A percentile compares a stretch with the other conserved stretches of the same genome.
Conservation (phyloP, 169 alveolate species). For the Hepatocystis sp. region DNA sequence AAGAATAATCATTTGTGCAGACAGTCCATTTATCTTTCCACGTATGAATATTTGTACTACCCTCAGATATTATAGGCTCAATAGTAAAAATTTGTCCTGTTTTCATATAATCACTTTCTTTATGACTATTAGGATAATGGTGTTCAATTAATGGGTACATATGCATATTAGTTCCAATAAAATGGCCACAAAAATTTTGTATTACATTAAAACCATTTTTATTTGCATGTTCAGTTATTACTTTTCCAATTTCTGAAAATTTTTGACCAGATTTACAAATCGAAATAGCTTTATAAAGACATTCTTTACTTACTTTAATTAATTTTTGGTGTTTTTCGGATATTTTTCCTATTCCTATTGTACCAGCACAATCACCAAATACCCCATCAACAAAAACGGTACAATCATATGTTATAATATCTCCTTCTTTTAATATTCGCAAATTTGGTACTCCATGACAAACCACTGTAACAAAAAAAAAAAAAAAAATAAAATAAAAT, state of each 20-base stretch:
- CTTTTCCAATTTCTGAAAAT: slow-evolving; percentile 90
- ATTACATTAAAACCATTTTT: slow-evolving; percentile 89
- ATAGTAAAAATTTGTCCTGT: slow-evolving; percentile 90
- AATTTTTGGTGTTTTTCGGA: slow-evolving; percentile 75
- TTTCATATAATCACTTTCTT: slow-evolving; percentile 80
- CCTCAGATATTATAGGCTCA: slow-evolving; percentile 94
- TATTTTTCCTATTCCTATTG: slow-evolving; percentile 79
- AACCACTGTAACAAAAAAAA: slow-evolving; percentile 77
- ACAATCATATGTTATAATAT: slow-evolving; percentile 92
- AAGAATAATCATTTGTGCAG: slow-evolving; percentile 89
- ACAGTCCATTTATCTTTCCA: slow-evolving; percentile 96
- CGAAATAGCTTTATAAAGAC: slow-evolving; percentile 89
- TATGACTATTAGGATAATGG: slow-evolving; percentile 82
- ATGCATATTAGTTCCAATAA: slow-evolving; percentile 93
- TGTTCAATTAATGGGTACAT: slow-evolving; percentile 93
- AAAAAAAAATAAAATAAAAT: slow-evolving; percentile 10
- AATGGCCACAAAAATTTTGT: slow-evolving; percentile 94
- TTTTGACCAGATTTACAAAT: slow-evolving; percentile 91
- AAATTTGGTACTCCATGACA: slow-evolving; percentile 95
- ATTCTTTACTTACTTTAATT: slow-evolving; percentile 82
- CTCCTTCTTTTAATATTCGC: slow-evolving; percentile 90
- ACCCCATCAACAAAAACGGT: slow-evolving; percentile 92
- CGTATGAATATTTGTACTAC: slow-evolving; percentile 82
- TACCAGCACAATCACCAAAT: slow-evolving; percentile 91
- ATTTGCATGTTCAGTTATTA: slow-evolving; percentile 86